phyloP scores from a whole-genome alignment of 768 basidiomycete species.

The Psilocybe subaeruginosa region DNA sequence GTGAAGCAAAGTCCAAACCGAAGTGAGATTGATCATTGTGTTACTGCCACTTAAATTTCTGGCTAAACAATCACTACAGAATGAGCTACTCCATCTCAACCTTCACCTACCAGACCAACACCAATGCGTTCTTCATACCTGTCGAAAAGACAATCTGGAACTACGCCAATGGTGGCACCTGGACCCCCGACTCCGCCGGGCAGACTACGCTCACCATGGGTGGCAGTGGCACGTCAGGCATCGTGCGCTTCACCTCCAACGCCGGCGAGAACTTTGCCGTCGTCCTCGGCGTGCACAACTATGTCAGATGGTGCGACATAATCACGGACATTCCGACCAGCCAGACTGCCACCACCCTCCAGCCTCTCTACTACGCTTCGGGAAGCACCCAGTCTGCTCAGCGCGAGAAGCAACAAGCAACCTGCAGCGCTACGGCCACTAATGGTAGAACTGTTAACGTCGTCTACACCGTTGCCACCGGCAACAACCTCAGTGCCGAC shows the following conservation, averaged over 20 bases:
- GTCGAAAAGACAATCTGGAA: constrained; percentile 37
- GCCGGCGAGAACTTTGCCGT: constrained; percentile 34
- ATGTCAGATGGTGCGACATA: constrained; percentile 41
- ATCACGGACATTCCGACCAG: constrained; percentile 29
- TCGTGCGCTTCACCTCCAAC: constrained; percentile 32
- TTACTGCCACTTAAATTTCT: no score
- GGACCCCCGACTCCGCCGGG: constrained; percentile 5
- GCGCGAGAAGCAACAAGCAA: constrained; percentile 6
- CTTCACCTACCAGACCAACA: constrained; percentile 12
- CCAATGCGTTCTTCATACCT: constrained; percentile 27
- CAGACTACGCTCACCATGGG: constrained; percentile 31
- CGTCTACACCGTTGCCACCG: constrained; percentile 8
- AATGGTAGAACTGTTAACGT: constrained; percentile 9
- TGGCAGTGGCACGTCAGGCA: constrained; percentile 42
- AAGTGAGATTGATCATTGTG: not conserved
- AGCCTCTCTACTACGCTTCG: constrained; percentile 29
- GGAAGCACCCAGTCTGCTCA: constrained; percentile 5
- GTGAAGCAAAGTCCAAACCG: not conserved
- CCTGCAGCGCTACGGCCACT: constrained; percentile 3
- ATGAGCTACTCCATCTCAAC: constrained; percentile 12
- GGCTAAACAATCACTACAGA: not conserved
- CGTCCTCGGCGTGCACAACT: constrained; percentile 41
- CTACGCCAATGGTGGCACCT: constrained; percentile 27
- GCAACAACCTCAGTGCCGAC: constrained; percentile 12
- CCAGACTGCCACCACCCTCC: constrained; percentile 28